Base-by-base conservation (phyloP, 768 basidiomycete species). In the Trametes meyenii region DNA sequence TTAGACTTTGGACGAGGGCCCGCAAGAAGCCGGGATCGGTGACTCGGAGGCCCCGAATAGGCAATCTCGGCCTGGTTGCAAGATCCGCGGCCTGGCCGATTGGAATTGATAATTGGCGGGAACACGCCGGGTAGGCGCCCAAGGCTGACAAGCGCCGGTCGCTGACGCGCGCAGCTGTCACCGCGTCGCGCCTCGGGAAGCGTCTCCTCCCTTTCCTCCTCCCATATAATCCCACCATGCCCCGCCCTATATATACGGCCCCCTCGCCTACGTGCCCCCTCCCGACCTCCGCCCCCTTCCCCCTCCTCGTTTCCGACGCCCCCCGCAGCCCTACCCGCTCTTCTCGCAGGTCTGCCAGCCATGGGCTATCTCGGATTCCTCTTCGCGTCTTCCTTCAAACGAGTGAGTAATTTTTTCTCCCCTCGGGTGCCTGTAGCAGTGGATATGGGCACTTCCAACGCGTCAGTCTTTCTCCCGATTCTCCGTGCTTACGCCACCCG, bases 321-420 rank as follows among this genome's bases (percentile, higher is more conserved):
- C 57, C 8, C 52, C 56, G 50, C 55, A 58, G 51, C 40, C 53
- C 44, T 53, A 51, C 16, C 36, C 14, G 13, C 43, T 46, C 21
- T 26, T 21, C 33, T 13, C 12, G 53, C 40, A 61, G 53, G 33
- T 40, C 54, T 51, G 42, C 50, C 56, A 58, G 38, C 50, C 62
- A 63, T 63, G 62, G 62, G 56, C 21, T 63, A 63, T 48, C 62
- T 63, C 33, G 62, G 56, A 8, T 63, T 63, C 57, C 50, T 63
- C 56, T 63, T 58, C 44, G 43, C 50, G 26, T 48, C 56, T 16
- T 49, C 51, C 29, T 19, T 52, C 35, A 26, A 50, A 35, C 46
- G 38, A 29, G 62, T 63, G 40, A 40, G 62, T 50, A 33, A 33
- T 33, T 33, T 33, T 33, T 33, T 33, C 29, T 3, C 8, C 29